phyloP scores from a whole-genome alignment of 352 stramenopile species.

The Pythium sukuiense region DNA sequence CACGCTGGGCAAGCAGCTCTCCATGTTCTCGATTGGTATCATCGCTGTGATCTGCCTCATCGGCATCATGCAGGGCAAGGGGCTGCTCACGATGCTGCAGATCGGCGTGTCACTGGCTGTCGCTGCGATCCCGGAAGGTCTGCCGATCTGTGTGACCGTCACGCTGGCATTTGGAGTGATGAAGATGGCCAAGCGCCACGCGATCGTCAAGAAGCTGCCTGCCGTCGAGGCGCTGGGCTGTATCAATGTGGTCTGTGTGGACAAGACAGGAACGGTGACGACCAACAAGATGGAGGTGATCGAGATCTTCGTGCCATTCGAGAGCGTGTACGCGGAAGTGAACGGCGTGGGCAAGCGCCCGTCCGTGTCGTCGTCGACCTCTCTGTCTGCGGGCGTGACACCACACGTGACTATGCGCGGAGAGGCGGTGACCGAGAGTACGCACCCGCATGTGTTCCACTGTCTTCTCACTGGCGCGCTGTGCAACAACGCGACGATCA shows the following conservation, averaged over 20 bases:
- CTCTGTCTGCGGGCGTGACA: conserved; percentile 12
- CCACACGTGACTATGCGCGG: conserved; percentile 58
- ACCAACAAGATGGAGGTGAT: conserved; percentile 88
- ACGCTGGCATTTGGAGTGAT: conserved; percentile 80
- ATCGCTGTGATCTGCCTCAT: conserved; percentile 95
- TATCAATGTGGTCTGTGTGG: conserved; percentile 91
- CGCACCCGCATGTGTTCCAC: conserved; percentile 71
- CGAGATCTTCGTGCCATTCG: conserved; percentile 79
- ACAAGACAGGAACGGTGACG: conserved; percentile 96
- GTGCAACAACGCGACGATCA: conserved; percentile 78
- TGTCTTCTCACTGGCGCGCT: conserved; percentile 72
- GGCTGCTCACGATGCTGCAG: conserved; percentile 95
- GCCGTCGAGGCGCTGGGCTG: conserved; percentile 86
- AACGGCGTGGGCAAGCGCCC: conserved; percentile 45
- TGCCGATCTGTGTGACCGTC: conserved; percentile 83
- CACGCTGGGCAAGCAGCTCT: conserved; percentile 94
- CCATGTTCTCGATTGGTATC: conserved; percentile 90
- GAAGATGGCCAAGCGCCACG: conserved; percentile 86
- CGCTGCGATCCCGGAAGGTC: conserved; percentile 72
- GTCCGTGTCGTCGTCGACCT: conserved; percentile 1
- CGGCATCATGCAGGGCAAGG: conserved; percentile 90
- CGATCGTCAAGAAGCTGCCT: conserved; percentile 89
- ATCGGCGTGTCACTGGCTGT: conserved; percentile 92
- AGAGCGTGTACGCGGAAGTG: conserved; percentile 70
- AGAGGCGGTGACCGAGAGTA: conserved; percentile 56